phyloP scores from a whole-genome alignment of 2,329 filamentous ascomycete species.

The Penicillium paneum region DNA sequence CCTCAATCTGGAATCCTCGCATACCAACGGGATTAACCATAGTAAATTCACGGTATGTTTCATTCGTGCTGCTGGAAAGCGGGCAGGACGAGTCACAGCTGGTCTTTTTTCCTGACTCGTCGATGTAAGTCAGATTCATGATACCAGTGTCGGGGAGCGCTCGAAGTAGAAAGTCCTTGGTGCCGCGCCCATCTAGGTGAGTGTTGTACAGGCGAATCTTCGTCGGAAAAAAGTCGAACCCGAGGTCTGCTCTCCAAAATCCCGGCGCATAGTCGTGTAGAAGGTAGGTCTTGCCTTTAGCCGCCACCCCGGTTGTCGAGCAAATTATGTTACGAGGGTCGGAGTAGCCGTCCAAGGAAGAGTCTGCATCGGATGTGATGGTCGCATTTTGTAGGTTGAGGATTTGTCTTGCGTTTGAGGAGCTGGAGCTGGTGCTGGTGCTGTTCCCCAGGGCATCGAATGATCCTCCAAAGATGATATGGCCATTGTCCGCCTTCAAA shows the following conservation, averaged over 20 bases:
- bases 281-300: slow-evolving; percentile 77
- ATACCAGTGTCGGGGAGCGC: slow-evolving; percentile 85
- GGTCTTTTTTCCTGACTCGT: slow-evolving; percentile 63
- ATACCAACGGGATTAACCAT: slow-evolving; percentile 88
- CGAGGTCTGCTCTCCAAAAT: slow-evolving; percentile 78
- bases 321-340: slow-evolving; percentile 82
- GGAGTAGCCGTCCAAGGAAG: slow-evolving; percentile 63
- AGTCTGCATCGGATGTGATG: slow-evolving; percentile 62
- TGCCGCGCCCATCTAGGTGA: slow-evolving; percentile 75
- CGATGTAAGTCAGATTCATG: slow-evolving; percentile 90
- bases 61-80: slow-evolving; percentile 66
- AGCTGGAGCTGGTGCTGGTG: slow-evolving; percentile 63
- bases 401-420: slow-evolving; percentile 62
- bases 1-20: slow-evolving; percentile 79
- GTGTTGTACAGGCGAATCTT: slow-evolving; percentile 89
- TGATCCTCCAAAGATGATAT: slow-evolving; percentile 86
- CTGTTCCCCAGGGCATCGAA: slow-evolving; percentile 87
- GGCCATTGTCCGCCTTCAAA: slow-evolving; percentile 70
- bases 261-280: slow-evolving; percentile 71
- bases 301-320: slow-evolving; percentile 64
- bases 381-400: slow-evolving; percentile 80
- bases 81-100: slow-evolving; percentile 81
- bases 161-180: slow-evolving; percentile 81
- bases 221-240: slow-evolving; percentile 80
- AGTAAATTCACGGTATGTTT: slow-evolving; percentile 79